Percentiles rank a stretch among this genome's conserved stretches.
Evolutionary conservation across 2,329 filamentous ascomycete species (phyloP).

Genomic region (Ophiocordyceps camponoti-saundersi): DNA sequence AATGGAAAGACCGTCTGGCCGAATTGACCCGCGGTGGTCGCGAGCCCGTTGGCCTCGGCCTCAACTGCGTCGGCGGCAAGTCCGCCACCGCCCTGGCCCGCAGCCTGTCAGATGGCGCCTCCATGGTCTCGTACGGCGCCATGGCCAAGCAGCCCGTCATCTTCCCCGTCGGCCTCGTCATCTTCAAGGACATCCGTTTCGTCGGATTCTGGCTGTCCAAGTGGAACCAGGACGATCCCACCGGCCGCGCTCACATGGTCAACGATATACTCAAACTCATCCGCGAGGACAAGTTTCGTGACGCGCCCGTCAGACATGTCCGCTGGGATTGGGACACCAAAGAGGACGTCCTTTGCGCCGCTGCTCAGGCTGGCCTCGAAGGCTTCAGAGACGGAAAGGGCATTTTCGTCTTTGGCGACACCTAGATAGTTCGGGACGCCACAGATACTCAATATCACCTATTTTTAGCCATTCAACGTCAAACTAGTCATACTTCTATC

Average conservation of each 20-base stretch:
- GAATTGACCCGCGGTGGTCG: conserved; percentile 55
- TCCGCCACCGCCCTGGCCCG: conserved; percentile 65
- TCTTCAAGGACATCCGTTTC: conserved; percentile 84
- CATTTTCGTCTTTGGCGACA: conserved; percentile 63
- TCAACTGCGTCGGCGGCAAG: conserved; percentile 92
- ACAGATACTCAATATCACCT: neutral
- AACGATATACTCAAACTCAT: conserved; percentile 67
- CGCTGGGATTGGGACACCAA: conserved; percentile 72
- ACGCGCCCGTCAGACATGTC: conserved; percentile 68
- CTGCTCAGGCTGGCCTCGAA: conserved; percentile 66
- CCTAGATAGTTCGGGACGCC: conserved; percentile 16
- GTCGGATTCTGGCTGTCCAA: conserved; percentile 88
- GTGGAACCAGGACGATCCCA: conserved; percentile 64
- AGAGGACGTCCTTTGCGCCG: conserved; percentile 47
- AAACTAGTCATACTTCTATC: neutral
- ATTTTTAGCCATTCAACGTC: neutral
- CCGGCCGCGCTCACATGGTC: conserved; percentile 65
- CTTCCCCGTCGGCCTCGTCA: conserved; percentile 68
- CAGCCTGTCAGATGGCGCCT: conserved; percentile 47
- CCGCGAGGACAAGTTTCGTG: conserved; percentile 59
- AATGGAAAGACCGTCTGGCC: conserved; percentile 43
- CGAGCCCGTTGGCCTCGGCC: conserved; percentile 55
- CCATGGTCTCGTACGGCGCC: conserved; percentile 84
- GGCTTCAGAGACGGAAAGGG: conserved; percentile 83
- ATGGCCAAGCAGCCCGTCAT: conserved; percentile 81